Percentiles rank a stretch among this genome's conserved stretches.
These are phyloP conservation scores for Colletotrichum salicis DNA, from an alignment of 2,329 filamentous ascomycete species.

Conservation along the genomic window DNA sequence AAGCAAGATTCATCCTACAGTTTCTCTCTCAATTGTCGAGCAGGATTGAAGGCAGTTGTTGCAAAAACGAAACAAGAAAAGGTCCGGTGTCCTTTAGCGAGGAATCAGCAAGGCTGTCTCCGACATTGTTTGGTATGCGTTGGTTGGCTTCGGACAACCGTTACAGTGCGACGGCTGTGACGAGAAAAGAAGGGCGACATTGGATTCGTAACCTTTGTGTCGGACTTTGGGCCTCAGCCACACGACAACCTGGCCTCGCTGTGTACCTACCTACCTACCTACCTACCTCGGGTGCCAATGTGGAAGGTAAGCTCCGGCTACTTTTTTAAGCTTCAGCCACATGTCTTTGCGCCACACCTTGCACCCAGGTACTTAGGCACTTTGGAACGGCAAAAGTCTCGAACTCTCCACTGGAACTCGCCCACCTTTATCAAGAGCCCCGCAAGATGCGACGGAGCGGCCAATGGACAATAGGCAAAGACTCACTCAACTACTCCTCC, in stretches of 20 bases:
- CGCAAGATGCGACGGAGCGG: not conserved
- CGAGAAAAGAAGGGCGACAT: not conserved
- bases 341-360: not conserved
- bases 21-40: not conserved
- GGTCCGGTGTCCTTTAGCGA: conserved; percentile 10
- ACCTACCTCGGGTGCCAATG: too few relatives aligned
- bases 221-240: conserved; percentile 23
- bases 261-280: too few relatives aligned
- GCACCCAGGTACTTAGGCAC: not conserved
- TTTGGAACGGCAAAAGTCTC: not conserved
- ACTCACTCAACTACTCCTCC: conserved; percentile 12
- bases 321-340: conserved; percentile 16
- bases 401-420: not conserved
- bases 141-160: conserved; percentile 18
- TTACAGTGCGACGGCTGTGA: conserved; percentile 11
- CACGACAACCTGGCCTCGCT: conserved; percentile 4
- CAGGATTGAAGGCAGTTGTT: not conserved
- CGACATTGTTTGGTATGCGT: conserved; percentile 29
- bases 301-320: conserved; percentile 7
- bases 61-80: not conserved
- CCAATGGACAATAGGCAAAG: conserved; percentile 22
- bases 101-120: conserved; percentile 12
- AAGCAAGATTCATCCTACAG: conserved; percentile 12
- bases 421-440: not conserved
- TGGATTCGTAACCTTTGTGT: conserved; percentile 7